Evolutionary conservation across 2,329 filamentous ascomycete genomes (phyloP).

Genomic region (Curvularia lunata): DNA sequence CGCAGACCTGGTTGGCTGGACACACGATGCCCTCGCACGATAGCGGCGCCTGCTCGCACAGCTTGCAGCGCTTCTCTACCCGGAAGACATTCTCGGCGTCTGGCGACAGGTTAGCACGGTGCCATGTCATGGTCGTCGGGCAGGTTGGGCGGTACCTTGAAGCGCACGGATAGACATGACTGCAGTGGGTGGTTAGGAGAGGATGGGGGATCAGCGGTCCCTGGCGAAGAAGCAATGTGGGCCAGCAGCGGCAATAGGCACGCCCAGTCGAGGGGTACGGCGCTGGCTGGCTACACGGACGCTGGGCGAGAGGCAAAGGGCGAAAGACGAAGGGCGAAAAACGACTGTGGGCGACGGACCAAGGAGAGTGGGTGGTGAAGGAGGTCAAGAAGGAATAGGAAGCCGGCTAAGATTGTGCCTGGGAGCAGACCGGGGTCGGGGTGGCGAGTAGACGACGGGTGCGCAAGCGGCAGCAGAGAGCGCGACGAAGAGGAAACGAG

Average conservation of each 20-base stretch:
- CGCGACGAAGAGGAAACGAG: constrained; percentile 16
- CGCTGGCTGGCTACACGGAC: background rate
- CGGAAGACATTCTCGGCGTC: constrained; percentile 49
- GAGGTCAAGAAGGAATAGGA: background rate
- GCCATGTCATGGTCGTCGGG: background rate
- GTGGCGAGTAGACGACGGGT: constrained; percentile 1
- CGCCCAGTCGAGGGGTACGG: constrained; percentile 15
- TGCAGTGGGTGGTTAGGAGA: constrained; percentile 14
- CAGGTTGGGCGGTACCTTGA: constrained; percentile 18
- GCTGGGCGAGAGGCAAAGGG: background rate
- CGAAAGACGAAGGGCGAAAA: background rate
- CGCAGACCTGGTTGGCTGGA: constrained; percentile 61
- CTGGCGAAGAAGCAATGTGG: constrained; percentile 13
- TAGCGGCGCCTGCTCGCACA: constrained; percentile 58
- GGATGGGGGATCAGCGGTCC: constrained; percentile 16
- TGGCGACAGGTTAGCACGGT: constrained; percentile 25
- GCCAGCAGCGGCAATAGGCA: constrained; percentile 17
- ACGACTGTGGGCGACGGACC: constrained; percentile 8
- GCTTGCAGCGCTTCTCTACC: constrained; percentile 65
- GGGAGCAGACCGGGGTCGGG: background rate
- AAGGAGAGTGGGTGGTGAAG: constrained; percentile 12
- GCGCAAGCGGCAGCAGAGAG: background rate
- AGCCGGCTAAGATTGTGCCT: too few species aligned
- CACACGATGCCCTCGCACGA: constrained; percentile 64
- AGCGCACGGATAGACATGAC: constrained; percentile 29